A percentile compares a stretch with the other conserved stretches of the same genome.
Conservation (phyloP, 1,284 basidiomycete species). For the Ustilago xerochloae region DNA sequence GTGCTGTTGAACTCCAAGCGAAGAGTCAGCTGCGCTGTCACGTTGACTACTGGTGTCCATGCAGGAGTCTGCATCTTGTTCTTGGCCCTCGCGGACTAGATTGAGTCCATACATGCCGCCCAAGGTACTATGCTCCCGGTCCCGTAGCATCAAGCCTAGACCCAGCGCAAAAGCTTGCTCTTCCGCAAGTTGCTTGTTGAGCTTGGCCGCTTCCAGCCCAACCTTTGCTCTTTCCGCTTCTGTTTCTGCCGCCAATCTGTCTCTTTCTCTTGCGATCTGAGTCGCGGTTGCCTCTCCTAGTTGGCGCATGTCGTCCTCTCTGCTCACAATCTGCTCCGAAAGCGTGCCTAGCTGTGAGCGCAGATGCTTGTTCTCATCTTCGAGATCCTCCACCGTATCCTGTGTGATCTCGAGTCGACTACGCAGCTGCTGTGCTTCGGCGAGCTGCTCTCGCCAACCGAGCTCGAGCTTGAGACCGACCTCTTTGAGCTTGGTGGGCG, state of each 20-base stretch:
- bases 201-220: not conserved
- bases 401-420: constrained; percentile 11
- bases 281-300: not conserved
- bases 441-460: constrained; percentile 39
- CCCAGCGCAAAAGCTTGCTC: constrained; percentile 25
- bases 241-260: not conserved
- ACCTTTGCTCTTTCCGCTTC: not conserved
- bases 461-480: constrained; percentile 40
- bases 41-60: not conserved
- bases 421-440: constrained; percentile 30
- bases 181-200: constrained; percentile 8
- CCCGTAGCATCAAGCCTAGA: not conserved
- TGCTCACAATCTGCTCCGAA: constrained; percentile 31
- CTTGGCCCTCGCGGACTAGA: not conserved
- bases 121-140: not conserved
- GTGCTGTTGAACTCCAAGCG: not conserved
- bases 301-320: constrained; percentile 27
- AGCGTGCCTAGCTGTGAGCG: constrained; percentile 30
- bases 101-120: not conserved
- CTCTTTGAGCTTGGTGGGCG: constrained; percentile 22
- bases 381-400: constrained; percentile 42
- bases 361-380: constrained; percentile 46
- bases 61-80: not conserved
- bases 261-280: constrained; percentile 5
- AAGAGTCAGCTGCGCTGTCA: not conserved